These are phyloP conservation scores for Hemileccinum impolitum DNA, from an alignment of 768 basidiomycete genomes.

Conservation along the genomic window DNA sequence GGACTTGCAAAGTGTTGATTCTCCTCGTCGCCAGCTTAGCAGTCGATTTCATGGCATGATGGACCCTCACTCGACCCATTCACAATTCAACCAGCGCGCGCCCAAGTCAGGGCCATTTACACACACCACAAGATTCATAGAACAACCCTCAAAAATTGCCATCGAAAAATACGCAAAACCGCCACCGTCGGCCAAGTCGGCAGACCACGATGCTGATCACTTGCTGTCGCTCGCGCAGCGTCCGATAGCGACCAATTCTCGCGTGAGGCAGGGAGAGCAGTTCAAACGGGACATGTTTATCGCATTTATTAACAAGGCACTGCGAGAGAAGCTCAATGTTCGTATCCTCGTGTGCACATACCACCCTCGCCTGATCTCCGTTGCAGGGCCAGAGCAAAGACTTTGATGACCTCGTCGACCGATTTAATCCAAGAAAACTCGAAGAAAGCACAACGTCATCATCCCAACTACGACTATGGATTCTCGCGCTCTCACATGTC, in stretches of 20 bases:
- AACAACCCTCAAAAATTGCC: conserved; percentile 38
- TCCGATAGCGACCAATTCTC: conserved; percentile 76
- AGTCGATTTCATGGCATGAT: conserved; percentile 34
- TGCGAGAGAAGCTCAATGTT: conserved; percentile 71
- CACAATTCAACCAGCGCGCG: conserved; percentile 70
- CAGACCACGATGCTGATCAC: conserved; percentile 7
- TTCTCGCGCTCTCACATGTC: conserved; percentile 85
- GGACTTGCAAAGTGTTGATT: conserved; percentile 3
- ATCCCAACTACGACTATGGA: conserved; percentile 70
- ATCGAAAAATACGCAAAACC: conserved; percentile 45
- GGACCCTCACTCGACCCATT: conserved; percentile 75
- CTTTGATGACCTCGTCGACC: conserved; percentile 86
- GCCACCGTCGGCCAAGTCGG: conserved; percentile 29
- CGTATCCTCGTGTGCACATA: conserved; percentile 27
- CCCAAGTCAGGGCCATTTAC: conserved; percentile 64
- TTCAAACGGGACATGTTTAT: conserved; percentile 82
- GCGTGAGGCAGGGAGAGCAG: conserved; percentile 73
- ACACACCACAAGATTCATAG: conserved; percentile 44
- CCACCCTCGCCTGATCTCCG: conserved; percentile 10
- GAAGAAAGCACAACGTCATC: conserved; percentile 31
- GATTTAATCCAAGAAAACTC: conserved; percentile 63
- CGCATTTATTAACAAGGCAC: conserved; percentile 75
- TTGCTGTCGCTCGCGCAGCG: conserved; percentile 32
- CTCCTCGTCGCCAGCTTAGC: neutral
- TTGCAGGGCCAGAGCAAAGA: conserved; percentile 65